A percentile compares a stretch with the other conserved stretches of the same genome.
Conservation (phyloP, 2,329 filamentous ascomycete genomes). For the Westerdykella aurantiaca region DNA sequence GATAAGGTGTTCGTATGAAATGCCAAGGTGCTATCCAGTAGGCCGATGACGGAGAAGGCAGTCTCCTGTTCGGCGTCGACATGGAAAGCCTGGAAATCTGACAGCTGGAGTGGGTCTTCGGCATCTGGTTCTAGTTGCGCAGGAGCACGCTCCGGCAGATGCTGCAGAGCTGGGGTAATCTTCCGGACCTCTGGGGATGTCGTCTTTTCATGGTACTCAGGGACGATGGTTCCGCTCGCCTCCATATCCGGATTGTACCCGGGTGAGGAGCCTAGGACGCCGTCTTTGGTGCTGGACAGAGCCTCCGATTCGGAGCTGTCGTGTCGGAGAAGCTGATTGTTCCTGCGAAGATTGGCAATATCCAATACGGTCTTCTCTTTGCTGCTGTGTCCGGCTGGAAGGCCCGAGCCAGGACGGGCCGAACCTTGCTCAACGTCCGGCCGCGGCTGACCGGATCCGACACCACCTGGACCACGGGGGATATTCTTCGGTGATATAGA, state of each 20-base stretch:
- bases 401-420: slow-evolving; percentile 11
- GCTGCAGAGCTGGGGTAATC: slow-evolving; percentile 4
- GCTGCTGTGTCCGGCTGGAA: slow-evolving; percentile 17
- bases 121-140: slow-evolving; percentile 19
- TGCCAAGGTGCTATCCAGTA: slow-evolving; percentile 39
- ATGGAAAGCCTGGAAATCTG: slow-evolving; percentile 34
- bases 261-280: slow-evolving; percentile 21
- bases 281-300: slow-evolving; percentile 28
- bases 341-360: slow-evolving; percentile 35
- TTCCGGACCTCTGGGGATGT: slow-evolving; percentile 21
- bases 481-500: slow-evolving; percentile 26
- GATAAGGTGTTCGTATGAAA: slow-evolving; percentile 39
- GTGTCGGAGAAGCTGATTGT: slow-evolving; percentile 38
- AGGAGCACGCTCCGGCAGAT: slow-evolving; percentile 19
- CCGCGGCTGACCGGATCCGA: not conserved
- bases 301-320: slow-evolving; percentile 38
- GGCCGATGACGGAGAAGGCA: slow-evolving; percentile 39
- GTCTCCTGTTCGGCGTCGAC: slow-evolving; percentile 29
- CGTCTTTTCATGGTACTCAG: slow-evolving; percentile 25
- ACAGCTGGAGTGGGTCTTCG: slow-evolving; percentile 28
- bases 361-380: slow-evolving; percentile 28
- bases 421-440: slow-evolving; percentile 9
- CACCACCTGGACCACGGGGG: slow-evolving; percentile 12
- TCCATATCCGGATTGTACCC: slow-evolving; percentile 35
- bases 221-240: slow-evolving; percentile 40